Conservation (phyloP, 345 rosid species). For the Geranium rotundifolium region DNA sequence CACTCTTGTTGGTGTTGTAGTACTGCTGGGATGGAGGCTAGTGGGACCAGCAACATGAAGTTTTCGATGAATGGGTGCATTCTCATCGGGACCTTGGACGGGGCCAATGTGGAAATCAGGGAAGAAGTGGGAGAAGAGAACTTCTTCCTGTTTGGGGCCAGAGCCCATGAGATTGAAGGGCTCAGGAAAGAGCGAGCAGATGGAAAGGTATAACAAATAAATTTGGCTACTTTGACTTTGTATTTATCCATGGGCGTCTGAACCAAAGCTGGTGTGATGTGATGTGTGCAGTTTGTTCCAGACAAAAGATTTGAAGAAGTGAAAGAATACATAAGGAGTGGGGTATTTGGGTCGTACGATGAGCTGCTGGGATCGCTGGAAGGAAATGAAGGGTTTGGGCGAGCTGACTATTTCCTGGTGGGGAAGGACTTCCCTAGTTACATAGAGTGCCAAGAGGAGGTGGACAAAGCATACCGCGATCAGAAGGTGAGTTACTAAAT, state of each 20-base stretch:
- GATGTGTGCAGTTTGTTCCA: slow-evolving; percentile 23
- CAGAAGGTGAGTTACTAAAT: slow-evolving; percentile 38
- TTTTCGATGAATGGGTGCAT: slow-evolving; percentile 80
- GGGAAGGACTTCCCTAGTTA: slow-evolving; percentile 84
- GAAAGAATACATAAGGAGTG: slow-evolving; percentile 51
- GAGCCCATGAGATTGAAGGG: slow-evolving; percentile 56
- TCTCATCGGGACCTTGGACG: slow-evolving; percentile 75
- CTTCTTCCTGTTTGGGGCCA: slow-evolving; percentile 73
- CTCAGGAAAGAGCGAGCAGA: slow-evolving; percentile 63
- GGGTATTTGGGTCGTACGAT: slow-evolving; percentile 51
- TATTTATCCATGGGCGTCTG: too few relatives aligned
- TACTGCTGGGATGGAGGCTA: slow-evolving; percentile 92
- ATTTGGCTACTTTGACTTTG: too few relatives aligned
- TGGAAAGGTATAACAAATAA: slow-evolving; percentile 49
- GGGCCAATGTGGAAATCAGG: slow-evolving; percentile 76
- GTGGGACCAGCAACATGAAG: slow-evolving; percentile 95
- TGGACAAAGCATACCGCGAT: slow-evolving; percentile 57
- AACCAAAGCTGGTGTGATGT: background rate
- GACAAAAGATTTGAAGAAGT: slow-evolving; percentile 69
- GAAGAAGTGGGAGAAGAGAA: slow-evolving; percentile 83
- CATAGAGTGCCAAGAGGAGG: slow-evolving; percentile 65
- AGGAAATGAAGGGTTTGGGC: slow-evolving; percentile 75
- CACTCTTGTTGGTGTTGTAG: slow-evolving; percentile 14
- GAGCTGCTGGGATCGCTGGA: slow-evolving; percentile 65
- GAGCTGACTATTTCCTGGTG: slow-evolving; percentile 73